These are phyloP conservation scores for Cyberlindnera samutprakarnensis DNA, from an alignment of 805 yeast species.

Conservation along the genomic window DNA sequence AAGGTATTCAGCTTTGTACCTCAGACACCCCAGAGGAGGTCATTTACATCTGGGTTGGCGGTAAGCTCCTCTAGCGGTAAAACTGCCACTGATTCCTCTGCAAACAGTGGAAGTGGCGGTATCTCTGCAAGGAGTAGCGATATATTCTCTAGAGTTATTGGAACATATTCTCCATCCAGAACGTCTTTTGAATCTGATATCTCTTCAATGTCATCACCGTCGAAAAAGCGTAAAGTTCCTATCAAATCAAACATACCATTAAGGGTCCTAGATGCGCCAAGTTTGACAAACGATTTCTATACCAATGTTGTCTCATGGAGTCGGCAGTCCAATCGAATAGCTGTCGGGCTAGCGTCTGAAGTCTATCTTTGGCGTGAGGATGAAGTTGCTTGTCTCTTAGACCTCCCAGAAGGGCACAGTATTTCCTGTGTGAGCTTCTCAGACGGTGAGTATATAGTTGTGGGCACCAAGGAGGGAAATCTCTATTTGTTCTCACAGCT, in stretches of 20 bases:
- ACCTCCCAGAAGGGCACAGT: constrained; percentile 29
- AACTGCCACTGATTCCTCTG: background rate
- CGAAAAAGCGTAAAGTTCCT: constrained; percentile 16
- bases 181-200: constrained; percentile 7
- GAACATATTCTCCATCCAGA: constrained; percentile 2
- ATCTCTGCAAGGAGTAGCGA: background rate
- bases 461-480: constrained; percentile 54
- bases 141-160: background rate
- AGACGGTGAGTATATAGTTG: constrained; percentile 35
- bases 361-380: constrained; percentile 59
- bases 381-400: constrained; percentile 38
- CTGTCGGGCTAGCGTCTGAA: constrained; percentile 56
- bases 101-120: background rate
- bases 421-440: constrained; percentile 57
- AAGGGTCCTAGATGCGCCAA: constrained; percentile 60
- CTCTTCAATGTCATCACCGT: constrained; percentile 6
- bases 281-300: constrained; percentile 69
- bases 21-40: background rate
- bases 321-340: constrained; percentile 35
- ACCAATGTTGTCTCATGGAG: constrained; percentile 75
- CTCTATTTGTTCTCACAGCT: constrained; percentile 38
- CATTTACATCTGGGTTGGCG: constrained; percentile 1
- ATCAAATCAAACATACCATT: constrained; percentile 35
- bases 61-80: background rate
- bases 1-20: constrained; percentile 33